Conservation (phyloP, 2,329 filamentous ascomycete species). For the Colletotrichum lupini region DNA sequence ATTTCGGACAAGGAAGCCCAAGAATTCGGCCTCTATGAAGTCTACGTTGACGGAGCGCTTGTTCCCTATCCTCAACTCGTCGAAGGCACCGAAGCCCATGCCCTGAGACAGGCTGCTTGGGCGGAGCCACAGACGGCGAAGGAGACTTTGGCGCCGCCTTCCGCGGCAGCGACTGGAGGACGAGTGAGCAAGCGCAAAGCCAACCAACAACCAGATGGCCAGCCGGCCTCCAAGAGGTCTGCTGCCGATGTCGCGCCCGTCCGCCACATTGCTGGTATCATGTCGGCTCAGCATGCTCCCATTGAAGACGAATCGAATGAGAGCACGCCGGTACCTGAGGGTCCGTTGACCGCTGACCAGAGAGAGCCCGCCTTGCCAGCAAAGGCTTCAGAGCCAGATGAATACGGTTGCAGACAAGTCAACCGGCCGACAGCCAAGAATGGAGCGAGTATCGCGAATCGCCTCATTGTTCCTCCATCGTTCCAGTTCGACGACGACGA, state of each 20-base stretch:
- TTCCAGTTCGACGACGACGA: slow-evolving; percentile 63
- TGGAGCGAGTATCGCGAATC: slow-evolving; percentile 56
- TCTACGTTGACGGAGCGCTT: slow-evolving; percentile 53
- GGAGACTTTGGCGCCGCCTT: slow-evolving; percentile 6
- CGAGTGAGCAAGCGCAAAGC: slow-evolving; percentile 59
- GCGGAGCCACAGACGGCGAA: slow-evolving; percentile 24
- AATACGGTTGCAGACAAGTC: slow-evolving; percentile 62
- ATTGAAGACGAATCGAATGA: slow-evolving; percentile 44
- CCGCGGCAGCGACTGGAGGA: slow-evolving; percentile 23
- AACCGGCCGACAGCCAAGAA: slow-evolving; percentile 53
- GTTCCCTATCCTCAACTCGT: slow-evolving; percentile 58
- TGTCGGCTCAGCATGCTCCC: slow-evolving; percentile 45
- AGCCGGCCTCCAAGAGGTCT: slow-evolving; percentile 61
- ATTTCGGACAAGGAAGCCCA: slow-evolving; percentile 57
- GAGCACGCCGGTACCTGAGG: slow-evolving; percentile 36
- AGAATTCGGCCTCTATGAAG: slow-evolving; percentile 56
- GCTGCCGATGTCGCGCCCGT: slow-evolving; percentile 43
- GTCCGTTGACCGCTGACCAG: slow-evolving; percentile 42
- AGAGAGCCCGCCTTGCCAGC: slow-evolving; percentile 43
- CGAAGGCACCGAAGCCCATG: slow-evolving; percentile 48
- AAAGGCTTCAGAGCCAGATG: slow-evolving; percentile 57
- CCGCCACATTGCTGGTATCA: slow-evolving; percentile 41
- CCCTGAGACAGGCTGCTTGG: slow-evolving; percentile 32
- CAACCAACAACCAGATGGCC: slow-evolving; percentile 59
- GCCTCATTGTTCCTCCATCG: slow-evolving; percentile 61